These are phyloP conservation scores for Dioszegia hungarica DNA, from an alignment of 768 basidiomycete species.

Conservation along the genomic window DNA sequence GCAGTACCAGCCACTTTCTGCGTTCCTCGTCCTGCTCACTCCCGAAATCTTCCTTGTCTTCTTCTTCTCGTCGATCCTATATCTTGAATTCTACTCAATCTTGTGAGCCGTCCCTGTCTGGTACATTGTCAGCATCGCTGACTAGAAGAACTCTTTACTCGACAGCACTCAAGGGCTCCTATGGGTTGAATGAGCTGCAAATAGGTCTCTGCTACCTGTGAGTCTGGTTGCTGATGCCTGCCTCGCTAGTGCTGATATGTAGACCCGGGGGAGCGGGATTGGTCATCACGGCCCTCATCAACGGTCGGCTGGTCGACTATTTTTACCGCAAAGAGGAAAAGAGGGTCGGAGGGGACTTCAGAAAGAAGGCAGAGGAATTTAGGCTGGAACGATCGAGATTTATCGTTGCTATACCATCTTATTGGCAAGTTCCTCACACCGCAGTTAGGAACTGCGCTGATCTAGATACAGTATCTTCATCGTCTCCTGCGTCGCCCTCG, in stretches of 20 bases:
- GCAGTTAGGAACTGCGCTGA: neutral
- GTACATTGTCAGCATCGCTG: too few species aligned
- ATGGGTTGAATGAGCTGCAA: conserved; percentile 60
- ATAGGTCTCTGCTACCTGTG: conserved; percentile 71
- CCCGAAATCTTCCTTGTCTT: conserved; percentile 44
- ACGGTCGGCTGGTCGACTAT: conserved; percentile 63
- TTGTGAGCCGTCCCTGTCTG: too few species aligned
- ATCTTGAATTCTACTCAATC: conserved; percentile 43
- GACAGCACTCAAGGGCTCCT: conserved; percentile 58
- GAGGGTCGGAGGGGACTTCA: conserved; percentile 22
- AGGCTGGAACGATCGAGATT: conserved; percentile 17
- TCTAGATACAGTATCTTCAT: conserved; percentile 29
- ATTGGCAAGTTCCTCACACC: conserved; percentile 21
- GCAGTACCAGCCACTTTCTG: conserved; percentile 41
- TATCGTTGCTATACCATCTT: conserved; percentile 28
- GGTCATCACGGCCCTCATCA: conserved; percentile 58
- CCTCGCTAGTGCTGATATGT: neutral
- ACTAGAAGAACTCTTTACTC: conserved; percentile 47
- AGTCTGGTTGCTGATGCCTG: conserved; percentile 2
- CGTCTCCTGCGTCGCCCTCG: conserved; percentile 33
- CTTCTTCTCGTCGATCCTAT: conserved; percentile 35
- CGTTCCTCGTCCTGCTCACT: conserved; percentile 40
- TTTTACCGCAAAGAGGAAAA: conserved; percentile 56
- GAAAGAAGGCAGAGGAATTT: conserved; percentile 24
- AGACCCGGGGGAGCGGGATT: conserved; percentile 67